Evolutionary conservation across 306 rosid species (phyloP).

Genomic region (Fragaria ananassa): DNA sequence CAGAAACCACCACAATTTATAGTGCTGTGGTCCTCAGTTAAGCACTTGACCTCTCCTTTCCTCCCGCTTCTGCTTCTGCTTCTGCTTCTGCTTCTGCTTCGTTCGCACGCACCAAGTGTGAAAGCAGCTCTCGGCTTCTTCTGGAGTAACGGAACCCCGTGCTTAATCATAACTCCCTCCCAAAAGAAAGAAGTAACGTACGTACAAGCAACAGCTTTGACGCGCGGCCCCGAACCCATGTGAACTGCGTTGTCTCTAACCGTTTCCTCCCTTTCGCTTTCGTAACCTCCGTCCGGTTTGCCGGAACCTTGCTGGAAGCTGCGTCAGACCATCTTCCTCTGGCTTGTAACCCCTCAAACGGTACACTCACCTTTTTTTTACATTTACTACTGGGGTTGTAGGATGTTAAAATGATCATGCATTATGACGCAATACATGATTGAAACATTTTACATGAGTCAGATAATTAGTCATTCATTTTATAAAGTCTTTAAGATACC

Average conservation of each 20-base stretch:
- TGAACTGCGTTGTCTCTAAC: conserved; percentile 27
- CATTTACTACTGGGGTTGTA: not conserved
- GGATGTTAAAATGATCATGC: not conserved
- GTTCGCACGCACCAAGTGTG: not conserved
- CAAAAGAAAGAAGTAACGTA: not conserved
- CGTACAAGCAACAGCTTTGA: conserved; percentile 2
- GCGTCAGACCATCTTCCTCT: not conserved
- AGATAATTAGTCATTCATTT: too few species aligned
- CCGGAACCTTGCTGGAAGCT: conserved; percentile 5
- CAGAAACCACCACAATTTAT: too few species aligned
- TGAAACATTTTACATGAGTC: too few species aligned
- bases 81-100: conserved; percentile 4
- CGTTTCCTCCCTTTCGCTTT: conserved; percentile 24
- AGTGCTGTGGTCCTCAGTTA: not conserved
- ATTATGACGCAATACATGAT: too few species aligned
- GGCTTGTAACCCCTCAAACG: not conserved
- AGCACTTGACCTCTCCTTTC: not conserved
- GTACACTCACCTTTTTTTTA: not conserved
- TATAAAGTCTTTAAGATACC: too few species aligned
- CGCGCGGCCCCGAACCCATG: conserved; percentile 15
- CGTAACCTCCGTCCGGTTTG: conserved; percentile 11
- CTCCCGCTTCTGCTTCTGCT: not conserved
- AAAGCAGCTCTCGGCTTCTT: not conserved
- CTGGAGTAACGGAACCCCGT: not conserved
- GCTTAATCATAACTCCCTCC: not conserved